Conservation (phyloP, 2,329 filamentous ascomycete species). For the Trematosphaeria pertusa region DNA sequence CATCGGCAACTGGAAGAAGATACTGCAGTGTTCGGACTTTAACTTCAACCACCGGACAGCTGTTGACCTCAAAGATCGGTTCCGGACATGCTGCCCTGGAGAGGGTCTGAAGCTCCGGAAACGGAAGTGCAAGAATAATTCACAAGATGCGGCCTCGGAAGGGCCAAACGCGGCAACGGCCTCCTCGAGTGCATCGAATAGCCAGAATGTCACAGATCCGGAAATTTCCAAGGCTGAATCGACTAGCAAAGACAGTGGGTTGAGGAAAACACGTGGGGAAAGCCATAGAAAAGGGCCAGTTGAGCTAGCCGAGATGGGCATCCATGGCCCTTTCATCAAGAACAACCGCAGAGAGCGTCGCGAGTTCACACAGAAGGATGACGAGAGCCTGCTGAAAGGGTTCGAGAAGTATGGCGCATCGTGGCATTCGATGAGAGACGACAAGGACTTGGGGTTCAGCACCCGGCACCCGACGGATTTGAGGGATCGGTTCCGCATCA, state of each 20-base stretch:
- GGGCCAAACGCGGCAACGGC: not conserved
- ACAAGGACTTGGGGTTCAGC: constrained; percentile 58
- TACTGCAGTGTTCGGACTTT: constrained; percentile 63
- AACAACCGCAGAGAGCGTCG: constrained; percentile 61
- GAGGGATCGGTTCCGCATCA: constrained; percentile 67
- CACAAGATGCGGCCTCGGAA: not conserved
- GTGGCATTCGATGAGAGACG: constrained; percentile 67
- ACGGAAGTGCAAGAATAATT: constrained; percentile 49
- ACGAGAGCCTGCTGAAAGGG: constrained; percentile 64
- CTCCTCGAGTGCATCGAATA: constrained; percentile 3
- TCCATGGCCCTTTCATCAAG: constrained; percentile 58
- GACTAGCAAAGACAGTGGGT: not conserved
- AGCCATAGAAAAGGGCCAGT: constrained; percentile 30
- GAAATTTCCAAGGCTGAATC: not conserved
- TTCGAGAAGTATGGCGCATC: constrained; percentile 65
- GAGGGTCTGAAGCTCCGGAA: constrained; percentile 36
- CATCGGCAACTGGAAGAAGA: constrained; percentile 70
- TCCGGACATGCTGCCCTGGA: constrained; percentile 61
- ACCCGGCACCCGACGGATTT: constrained; percentile 63
- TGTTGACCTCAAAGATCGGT: constrained; percentile 69
- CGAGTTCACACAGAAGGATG: constrained; percentile 64
- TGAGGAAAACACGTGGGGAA: constrained; percentile 15
- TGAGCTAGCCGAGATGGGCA: constrained; percentile 54
- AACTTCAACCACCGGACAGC: constrained; percentile 65
- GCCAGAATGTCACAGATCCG: not conserved